Evolutionary conservation across 192 early-diverging fungal species (phyloP).

Genomic region (Coemansia sp.): DNA sequence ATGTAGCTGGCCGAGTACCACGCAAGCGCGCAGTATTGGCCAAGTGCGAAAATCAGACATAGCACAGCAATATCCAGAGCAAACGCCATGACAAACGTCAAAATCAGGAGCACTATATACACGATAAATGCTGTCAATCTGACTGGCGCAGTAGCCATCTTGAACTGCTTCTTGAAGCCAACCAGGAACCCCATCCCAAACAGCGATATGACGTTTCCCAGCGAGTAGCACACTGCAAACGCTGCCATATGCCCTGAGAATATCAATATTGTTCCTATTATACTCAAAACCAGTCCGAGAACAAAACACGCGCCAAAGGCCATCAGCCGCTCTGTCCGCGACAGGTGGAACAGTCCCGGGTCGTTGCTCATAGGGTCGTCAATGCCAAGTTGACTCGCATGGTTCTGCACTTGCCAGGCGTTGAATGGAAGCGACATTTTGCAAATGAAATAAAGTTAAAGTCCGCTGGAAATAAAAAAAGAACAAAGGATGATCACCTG

Average conservation of each 20-base stretch:
- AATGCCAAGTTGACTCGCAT: slow-evolving; percentile 22
- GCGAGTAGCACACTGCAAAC: slow-evolving; percentile 89
- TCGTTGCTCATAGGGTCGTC: slow-evolving; percentile 50
- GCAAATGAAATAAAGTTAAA: neutral
- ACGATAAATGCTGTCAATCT: slow-evolving; percentile 74
- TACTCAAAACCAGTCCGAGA: slow-evolving; percentile 73
- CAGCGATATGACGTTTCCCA: slow-evolving; percentile 87
- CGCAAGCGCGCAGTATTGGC: slow-evolving; percentile 88
- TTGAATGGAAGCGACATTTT: slow-evolving; percentile 52
- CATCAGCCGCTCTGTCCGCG: slow-evolving; percentile 47
- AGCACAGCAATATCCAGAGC: slow-evolving; percentile 63
- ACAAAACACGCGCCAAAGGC: slow-evolving; percentile 67
- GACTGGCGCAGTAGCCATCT: slow-evolving; percentile 76
- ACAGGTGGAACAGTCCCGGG: slow-evolving; percentile 46
- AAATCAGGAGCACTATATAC: slow-evolving; percentile 65
- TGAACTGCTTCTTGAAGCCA: slow-evolving; percentile 82
- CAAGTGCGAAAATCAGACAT: slow-evolving; percentile 75
- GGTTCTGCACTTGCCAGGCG: slow-evolving; percentile 21
- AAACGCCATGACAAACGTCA: slow-evolving; percentile 77
- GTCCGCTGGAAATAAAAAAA: slow-evolving; percentile 1
- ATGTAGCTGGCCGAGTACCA: slow-evolving; percentile 90
- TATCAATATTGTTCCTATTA: slow-evolving; percentile 63
- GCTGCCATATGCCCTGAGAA: slow-evolving; percentile 62
- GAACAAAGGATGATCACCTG: neutral
- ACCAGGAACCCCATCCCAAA: slow-evolving; percentile 87